Evolutionary conservation across 1,284 basidiomycete genomes (phyloP).

Genomic region (Apiotrichum brassicae): DNA sequence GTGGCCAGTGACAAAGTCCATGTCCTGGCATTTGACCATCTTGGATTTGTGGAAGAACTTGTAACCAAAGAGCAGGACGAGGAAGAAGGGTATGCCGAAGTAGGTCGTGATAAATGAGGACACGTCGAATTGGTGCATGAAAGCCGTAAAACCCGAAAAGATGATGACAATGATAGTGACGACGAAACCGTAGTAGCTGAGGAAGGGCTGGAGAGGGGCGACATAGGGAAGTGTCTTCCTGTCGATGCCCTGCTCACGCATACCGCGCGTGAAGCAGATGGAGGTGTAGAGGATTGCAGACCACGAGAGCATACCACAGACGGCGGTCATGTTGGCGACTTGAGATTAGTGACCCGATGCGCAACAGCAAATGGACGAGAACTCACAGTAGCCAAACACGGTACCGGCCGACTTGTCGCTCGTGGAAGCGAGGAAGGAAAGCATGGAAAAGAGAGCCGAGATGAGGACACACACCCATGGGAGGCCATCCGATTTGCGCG

Average conservation of each 20-base stretch:
- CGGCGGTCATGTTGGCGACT: constrained; percentile 55
- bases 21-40: constrained; percentile 5
- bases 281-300: constrained; percentile 74
- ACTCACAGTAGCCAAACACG: constrained; percentile 62
- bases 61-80: constrained; percentile 17
- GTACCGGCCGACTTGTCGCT: constrained; percentile 49
- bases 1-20: constrained; percentile 19
- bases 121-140: constrained; percentile 19
- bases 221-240: constrained; percentile 57
- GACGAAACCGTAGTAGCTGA: constrained; percentile 26
- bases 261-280: constrained; percentile 67
- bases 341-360: neutral
- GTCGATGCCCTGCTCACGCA: constrained; percentile 60
- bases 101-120: constrained; percentile 39
- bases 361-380: constrained; percentile 5
- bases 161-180: constrained; percentile 23
- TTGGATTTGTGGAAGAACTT: constrained; percentile 7
- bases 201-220: constrained; percentile 47
- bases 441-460: constrained; percentile 23
- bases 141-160: constrained; percentile 25
- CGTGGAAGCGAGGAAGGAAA: constrained; percentile 38
- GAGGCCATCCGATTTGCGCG: constrained; percentile 32
- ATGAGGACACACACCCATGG: constrained; percentile 28
- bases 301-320: constrained; percentile 61
- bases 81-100: constrained; percentile 25